A percentile compares a stretch with the other conserved stretches of the same genome.
Evolutionary conservation across 164 flowering plant species (phyloP).

Genomic region (Cinnamomum chago): DNA sequence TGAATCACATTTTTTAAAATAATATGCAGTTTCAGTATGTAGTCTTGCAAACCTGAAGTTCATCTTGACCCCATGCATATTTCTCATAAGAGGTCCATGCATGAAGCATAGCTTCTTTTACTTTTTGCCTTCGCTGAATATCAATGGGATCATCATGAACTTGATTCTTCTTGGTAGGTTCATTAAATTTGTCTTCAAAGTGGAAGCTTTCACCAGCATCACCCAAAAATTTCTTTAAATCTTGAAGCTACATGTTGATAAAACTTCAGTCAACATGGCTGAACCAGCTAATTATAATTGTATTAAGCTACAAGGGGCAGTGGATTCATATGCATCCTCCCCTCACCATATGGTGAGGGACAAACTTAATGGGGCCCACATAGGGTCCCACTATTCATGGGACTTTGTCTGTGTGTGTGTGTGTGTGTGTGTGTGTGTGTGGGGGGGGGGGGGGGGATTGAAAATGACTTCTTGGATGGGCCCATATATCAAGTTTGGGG

Average conservation of each 20-base stretch:
- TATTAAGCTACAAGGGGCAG: too few relatives aligned
- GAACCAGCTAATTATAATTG: background rate
- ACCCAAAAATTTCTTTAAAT: slow-evolving; percentile 27
- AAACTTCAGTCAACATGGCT: background rate
- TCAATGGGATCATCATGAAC: slow-evolving; percentile 59
- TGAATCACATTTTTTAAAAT: background rate
- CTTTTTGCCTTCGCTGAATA: slow-evolving; percentile 65
- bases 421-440: too few relatives aligned
- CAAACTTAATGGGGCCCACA: too few relatives aligned
- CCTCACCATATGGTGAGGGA: too few relatives aligned
- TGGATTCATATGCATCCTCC: too few relatives aligned
- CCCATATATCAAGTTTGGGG: too few relatives aligned
- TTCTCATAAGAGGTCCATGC: slow-evolving; percentile 94
- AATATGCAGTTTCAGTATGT: background rate
- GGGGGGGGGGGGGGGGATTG: too few relatives aligned
- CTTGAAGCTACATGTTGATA: slow-evolving; percentile 45
- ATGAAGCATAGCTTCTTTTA: slow-evolving; percentile 97
- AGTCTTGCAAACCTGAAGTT: slow-evolving; percentile 69
- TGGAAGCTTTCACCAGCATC: slow-evolving; percentile 1
- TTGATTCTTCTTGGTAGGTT: slow-evolving; percentile 15
- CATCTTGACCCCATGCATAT: slow-evolving; percentile 99
- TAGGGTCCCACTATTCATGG: too few relatives aligned
- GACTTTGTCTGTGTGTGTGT: too few relatives aligned
- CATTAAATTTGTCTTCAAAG: slow-evolving; percentile 7
- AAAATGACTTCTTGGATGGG: too few relatives aligned